Evolutionary conservation across 73 alveolate genomes (phyloP).

Genomic region (Blepharisma japonicum): DNA sequence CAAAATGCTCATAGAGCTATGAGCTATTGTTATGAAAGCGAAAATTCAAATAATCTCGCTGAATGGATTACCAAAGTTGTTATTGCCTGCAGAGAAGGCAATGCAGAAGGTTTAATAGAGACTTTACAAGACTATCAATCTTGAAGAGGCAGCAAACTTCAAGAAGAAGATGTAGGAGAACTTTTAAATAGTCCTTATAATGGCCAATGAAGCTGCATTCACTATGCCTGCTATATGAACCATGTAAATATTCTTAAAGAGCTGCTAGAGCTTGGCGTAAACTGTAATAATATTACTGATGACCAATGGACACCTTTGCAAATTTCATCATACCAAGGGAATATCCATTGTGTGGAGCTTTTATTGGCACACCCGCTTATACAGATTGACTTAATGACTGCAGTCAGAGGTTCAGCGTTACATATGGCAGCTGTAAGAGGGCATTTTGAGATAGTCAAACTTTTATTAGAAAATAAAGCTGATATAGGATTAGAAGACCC

Average conservation of each 20-base stretch:
- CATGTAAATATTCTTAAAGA: background rate
- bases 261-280: conserved; percentile 34
- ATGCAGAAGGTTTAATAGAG: background rate
- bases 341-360: conserved; percentile 48
- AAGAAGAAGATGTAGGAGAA: background rate
- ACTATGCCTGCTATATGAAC: conserved; percentile 4
- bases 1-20: no score
- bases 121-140: background rate
- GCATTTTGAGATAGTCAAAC: conserved; percentile 54
- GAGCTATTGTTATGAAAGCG: no score
- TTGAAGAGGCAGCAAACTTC: background rate
- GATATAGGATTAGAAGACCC: conserved; percentile 44
- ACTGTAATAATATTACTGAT: conserved; percentile 48
- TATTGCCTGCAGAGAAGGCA: background rate
- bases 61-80: background rate
- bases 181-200: background rate
- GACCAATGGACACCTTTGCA: conserved; percentile 64
- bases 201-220: conserved; percentile 19
- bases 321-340: conserved; percentile 52
- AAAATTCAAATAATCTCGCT: no score
- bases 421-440: conserved; percentile 63
- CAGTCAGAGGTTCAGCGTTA: conserved; percentile 55
- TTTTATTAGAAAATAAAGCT: conserved; percentile 53
- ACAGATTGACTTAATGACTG: conserved; percentile 48
- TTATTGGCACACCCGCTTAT: conserved; percentile 35